Percentiles rank a stretch among this genome's conserved stretches.
These are phyloP conservation scores for Metschnikowia henanensis DNA, from an alignment of 805 yeast genomes.

Conservation along the genomic window DNA sequence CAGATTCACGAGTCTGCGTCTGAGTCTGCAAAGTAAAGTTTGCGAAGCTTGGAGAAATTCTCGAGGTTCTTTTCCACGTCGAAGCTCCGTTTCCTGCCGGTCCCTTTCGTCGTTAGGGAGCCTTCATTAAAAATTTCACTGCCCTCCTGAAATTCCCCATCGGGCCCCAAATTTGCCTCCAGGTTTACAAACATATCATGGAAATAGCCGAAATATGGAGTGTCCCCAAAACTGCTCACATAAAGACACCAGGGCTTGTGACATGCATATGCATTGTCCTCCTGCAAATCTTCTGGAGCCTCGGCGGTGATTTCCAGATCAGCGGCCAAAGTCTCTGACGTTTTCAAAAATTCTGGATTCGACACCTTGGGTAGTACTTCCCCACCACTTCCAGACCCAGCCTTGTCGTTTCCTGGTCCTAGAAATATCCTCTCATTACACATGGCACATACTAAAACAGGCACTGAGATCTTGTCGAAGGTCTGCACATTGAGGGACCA, in stretches of 20 bases:
- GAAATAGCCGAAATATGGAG: slow-evolving; percentile 24
- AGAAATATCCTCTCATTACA: slow-evolving; percentile 37
- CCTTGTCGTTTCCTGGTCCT: neutral
- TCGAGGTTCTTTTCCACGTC: slow-evolving; percentile 36
- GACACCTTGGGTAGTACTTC: too few species aligned
- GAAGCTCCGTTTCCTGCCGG: slow-evolving; percentile 23
- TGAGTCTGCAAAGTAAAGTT: slow-evolving; percentile 31
- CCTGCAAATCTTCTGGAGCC: neutral
- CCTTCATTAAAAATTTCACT: slow-evolving; percentile 18
- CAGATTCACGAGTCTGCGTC: slow-evolving; percentile 8
- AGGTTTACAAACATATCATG: slow-evolving; percentile 23
- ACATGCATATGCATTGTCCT: slow-evolving; percentile 10
- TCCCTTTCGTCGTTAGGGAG: neutral
- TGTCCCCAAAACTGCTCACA: slow-evolving; percentile 15
- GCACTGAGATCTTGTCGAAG: slow-evolving; percentile 25
- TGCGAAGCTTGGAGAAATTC: slow-evolving; percentile 33
- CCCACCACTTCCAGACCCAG: too few species aligned
- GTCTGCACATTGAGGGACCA: slow-evolving; percentile 38
- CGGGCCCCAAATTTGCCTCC: slow-evolving; percentile 24
- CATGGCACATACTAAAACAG: slow-evolving; percentile 34
- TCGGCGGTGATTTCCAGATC: neutral
- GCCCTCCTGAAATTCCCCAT: slow-evolving; percentile 24
- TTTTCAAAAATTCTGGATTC: too few species aligned
- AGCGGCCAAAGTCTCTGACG: too few species aligned
- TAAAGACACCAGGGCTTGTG: slow-evolving; percentile 41